Conservation (phyloP, 495 filamentous ascomycete species). For the Choiromyces venosus region DNA sequence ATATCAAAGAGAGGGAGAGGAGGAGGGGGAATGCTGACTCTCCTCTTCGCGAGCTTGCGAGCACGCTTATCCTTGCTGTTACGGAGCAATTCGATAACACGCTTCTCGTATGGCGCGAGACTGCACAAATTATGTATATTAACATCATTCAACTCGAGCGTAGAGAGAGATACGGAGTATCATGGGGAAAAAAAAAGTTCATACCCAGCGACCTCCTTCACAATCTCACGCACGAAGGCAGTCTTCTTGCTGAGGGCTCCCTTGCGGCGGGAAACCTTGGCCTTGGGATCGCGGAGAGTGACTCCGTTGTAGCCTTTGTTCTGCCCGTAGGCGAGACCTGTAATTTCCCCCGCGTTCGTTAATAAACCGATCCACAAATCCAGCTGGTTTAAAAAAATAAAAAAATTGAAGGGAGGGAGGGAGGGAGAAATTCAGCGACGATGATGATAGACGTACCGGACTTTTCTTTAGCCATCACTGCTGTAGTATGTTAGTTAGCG, state of each 20-base stretch:
- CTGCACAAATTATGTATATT: conserved; percentile 39
- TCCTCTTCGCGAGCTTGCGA: conserved; percentile 98
- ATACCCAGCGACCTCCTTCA: conserved; percentile 90
- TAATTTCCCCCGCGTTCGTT: conserved; percentile 15
- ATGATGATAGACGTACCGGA: conserved; percentile 22
- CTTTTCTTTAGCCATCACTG: conserved; percentile 18
- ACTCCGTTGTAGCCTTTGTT: conserved; percentile 88
- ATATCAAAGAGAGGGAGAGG: conserved; percentile 2
- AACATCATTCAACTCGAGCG: conserved; percentile 4
- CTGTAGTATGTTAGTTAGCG: conserved; percentile 32
- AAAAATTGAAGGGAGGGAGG: background rate
- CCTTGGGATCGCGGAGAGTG: conserved; percentile 77
- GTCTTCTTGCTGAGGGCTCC: conserved; percentile 89
- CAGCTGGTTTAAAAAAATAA: background rate
- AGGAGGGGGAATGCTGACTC: conserved; percentile 46
- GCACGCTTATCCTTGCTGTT: conserved; percentile 99
- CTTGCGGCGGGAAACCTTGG: conserved; percentile 80
- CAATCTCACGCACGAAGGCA: conserved; percentile 86
- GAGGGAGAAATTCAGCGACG: background rate
- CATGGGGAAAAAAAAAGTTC: conserved; percentile 36
- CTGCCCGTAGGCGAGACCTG: conserved; percentile 70
- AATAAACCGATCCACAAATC: conserved; percentile 7
- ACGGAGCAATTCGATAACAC: conserved; percentile 95
- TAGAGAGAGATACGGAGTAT: too few relatives aligned
- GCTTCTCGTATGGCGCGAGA: conserved; percentile 94